Conservation (phyloP, 2,329 filamentous ascomycete genomes). For the Xylaria sp. region DNA sequence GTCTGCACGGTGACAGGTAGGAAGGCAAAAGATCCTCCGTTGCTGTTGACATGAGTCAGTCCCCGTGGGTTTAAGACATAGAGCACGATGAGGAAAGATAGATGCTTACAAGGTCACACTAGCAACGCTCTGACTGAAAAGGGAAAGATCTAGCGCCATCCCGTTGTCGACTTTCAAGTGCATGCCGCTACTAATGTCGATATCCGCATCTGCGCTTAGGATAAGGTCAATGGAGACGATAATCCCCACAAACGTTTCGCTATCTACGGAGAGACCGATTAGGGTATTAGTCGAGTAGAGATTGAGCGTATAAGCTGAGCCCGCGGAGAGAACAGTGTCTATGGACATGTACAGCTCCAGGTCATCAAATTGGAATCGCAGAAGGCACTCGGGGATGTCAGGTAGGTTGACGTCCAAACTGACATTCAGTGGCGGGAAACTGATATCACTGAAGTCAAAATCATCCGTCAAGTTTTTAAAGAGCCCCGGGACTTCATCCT, state of each 20-base stretch:
- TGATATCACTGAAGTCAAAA: slow-evolving; percentile 34
- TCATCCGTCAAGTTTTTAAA: slow-evolving; percentile 32
- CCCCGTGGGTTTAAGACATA: not conserved
- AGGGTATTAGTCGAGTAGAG: slow-evolving; percentile 54
- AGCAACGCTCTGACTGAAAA: slow-evolving; percentile 57
- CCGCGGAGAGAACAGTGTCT: slow-evolving; percentile 49
- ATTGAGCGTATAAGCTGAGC: slow-evolving; percentile 54
- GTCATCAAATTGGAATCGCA: slow-evolving; percentile 56
- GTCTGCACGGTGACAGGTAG: slow-evolving; percentile 58
- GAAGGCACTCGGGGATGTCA: slow-evolving; percentile 48
- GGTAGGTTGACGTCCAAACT: slow-evolving; percentile 52
- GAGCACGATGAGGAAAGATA: not conserved
- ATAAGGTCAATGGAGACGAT: slow-evolving; percentile 59
- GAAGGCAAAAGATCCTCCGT: slow-evolving; percentile 61
- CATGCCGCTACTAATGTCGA: slow-evolving; percentile 60
- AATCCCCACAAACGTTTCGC: slow-evolving; percentile 51
- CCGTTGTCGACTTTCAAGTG: slow-evolving; percentile 61
- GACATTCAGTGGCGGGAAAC: slow-evolving; percentile 47
- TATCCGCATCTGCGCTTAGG: slow-evolving; percentile 50
- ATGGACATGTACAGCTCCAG: slow-evolving; percentile 59
- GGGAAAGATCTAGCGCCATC: slow-evolving; percentile 51
- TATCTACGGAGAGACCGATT: slow-evolving; percentile 48
- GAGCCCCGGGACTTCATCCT: slow-evolving; percentile 29
- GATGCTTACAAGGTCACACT: slow-evolving; percentile 54
- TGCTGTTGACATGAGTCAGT: slow-evolving; percentile 40